A percentile compares a stretch with the other conserved stretches of the same genome.
Evolutionary conservation across 2,329 filamentous ascomycete species (phyloP).

Genomic region (Scedosporium dehoogii): DNA sequence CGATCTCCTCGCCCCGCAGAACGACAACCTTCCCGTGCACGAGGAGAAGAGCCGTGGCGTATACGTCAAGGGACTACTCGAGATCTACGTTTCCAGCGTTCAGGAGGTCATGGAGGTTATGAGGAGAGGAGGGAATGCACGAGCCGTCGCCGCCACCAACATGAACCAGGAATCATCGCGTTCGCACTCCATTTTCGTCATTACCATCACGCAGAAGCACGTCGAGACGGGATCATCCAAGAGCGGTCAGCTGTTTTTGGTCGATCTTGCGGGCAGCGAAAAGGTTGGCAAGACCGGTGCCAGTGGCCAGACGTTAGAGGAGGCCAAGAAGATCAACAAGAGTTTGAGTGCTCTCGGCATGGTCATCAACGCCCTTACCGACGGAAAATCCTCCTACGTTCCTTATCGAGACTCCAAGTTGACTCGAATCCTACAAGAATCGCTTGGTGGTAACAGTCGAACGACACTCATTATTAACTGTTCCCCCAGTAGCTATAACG

Average conservation of each 20-base stretch:
- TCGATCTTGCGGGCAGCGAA: conserved; percentile 96
- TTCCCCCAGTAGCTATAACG: conserved; percentile 98
- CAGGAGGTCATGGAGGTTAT: conserved; percentile 96
- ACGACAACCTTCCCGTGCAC: conserved; percentile 95
- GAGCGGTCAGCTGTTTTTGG: conserved; percentile 92
- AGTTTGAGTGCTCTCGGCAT: conserved; percentile 95
- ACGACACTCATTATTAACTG: conserved; percentile 99
- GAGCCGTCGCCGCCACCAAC: conserved; percentile 92
- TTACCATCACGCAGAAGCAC: conserved; percentile 96
- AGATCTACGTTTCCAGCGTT: conserved; percentile 92
- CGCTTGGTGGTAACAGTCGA: conserved; percentile 90
- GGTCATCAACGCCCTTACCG: conserved; percentile 96
- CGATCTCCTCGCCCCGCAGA: conserved; percentile 82
- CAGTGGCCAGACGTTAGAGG: conserved; percentile 91
- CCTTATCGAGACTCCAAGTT: conserved; percentile 98
- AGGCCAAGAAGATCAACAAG: conserved; percentile 99
- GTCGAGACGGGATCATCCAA: conserved; percentile 92
- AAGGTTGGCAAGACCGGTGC: conserved; percentile 98
- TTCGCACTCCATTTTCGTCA: conserved; percentile 96
- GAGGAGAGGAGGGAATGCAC: conserved; percentile 78
- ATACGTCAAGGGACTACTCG: conserved; percentile 88
- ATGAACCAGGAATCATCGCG: conserved; percentile 99
- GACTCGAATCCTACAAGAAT: conserved; percentile 94
- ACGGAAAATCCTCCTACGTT: conserved; percentile 92
- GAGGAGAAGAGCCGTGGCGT: conserved; percentile 95